Evolutionary conservation across 2,329 filamentous ascomycete species (phyloP), one percentile per base, ranked within the genome.

Genomic region (Zymoseptoria pseudotritici): DNA sequence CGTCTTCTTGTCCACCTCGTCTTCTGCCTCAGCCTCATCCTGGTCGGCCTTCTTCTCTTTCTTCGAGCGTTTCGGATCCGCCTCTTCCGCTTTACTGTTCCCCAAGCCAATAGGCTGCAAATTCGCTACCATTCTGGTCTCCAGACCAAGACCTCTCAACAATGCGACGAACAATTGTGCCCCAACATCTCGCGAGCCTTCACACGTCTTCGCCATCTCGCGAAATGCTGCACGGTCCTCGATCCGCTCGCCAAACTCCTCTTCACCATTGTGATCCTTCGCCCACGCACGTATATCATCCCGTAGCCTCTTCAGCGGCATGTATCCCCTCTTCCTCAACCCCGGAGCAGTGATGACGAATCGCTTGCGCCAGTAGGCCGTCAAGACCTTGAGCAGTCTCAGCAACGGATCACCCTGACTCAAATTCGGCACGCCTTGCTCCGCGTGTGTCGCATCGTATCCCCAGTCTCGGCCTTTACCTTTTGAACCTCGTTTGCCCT

Each of bases 151-250:
- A 0, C 86, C 91, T 64, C 94, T 82, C 21, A 97, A 73, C 7
- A 99, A 76, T 2, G 91, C 90, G 0, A 91, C 95, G 65, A 97
- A 97, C 0, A 99, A 80, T 70, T 97, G 92, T 0, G 90, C 87
- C 0, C 91, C 92, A 2, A 94, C 81, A 73, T 97, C 94, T 63
- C 92, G 83, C 61, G 91, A 97, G 0, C 94, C 94, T 61, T 85
- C 79, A 67, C 90, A 90, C 31, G 78, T 77, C 63, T 83, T 83
- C 1, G 93, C 93, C 54, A 81, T 78, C 21, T 81, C 76, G 42
- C 87, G 84, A 62, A 97, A 92, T 4, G 85, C 85, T 0, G 86
- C 78, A 0, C 92, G 68, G 56, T 79, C 78, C n/a, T 77, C 75
- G 2, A 97, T 83, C 11, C 83, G 82, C 75, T 97, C 94, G 0